phyloP scores from a whole-genome alignment of 768 basidiomycete genomes.

The Suillus clintonianus region DNA sequence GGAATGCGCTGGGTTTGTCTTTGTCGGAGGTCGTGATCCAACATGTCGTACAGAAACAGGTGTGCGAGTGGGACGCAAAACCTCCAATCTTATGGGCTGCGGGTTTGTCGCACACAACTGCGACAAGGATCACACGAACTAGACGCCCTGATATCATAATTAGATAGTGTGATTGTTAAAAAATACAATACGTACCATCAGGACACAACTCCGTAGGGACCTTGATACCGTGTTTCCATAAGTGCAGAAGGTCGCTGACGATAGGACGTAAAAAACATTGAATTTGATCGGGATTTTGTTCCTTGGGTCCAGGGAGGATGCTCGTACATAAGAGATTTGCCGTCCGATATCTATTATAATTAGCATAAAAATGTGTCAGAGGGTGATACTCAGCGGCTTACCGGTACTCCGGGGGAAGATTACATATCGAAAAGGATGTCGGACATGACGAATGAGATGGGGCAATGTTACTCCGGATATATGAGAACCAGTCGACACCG shows the following conservation, averaged over 20 bases:
- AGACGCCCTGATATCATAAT: slow-evolving; percentile 17
- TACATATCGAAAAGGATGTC: slow-evolving; percentile 34
- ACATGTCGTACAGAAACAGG: slow-evolving; percentile 36
- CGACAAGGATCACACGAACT: slow-evolving; percentile 32
- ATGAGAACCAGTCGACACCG: slow-evolving; percentile 40
- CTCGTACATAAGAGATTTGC: slow-evolving; percentile 23
- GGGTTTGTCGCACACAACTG: slow-evolving; percentile 40
- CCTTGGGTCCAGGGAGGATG: slow-evolving; percentile 33
- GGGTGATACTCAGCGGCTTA: slow-evolving; percentile 10
- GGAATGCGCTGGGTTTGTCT: slow-evolving; percentile 5
- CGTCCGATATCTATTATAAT: slow-evolving; percentile 19
- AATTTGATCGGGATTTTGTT: slow-evolving; percentile 25
- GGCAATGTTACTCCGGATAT: slow-evolving; percentile 34
- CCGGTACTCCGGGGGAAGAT: slow-evolving; percentile 29
- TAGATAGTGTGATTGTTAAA: background rate
- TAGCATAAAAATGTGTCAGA: slow-evolving; percentile 5
- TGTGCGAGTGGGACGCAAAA: slow-evolving; percentile 32
- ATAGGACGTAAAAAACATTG: slow-evolving; percentile 26
- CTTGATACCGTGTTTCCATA: slow-evolving; percentile 26
- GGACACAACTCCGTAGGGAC: slow-evolving; percentile 24
- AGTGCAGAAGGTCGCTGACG: slow-evolving; percentile 27
- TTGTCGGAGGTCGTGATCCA: slow-evolving; percentile 31
- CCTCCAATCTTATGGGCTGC: slow-evolving; percentile 38
- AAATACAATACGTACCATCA: slow-evolving; percentile 12
- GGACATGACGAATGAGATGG: slow-evolving; percentile 38